These are phyloP conservation scores for Neostapfia colusana DNA, from an alignment of 176 grass and related monocot species.

Conservation along the genomic window DNA sequence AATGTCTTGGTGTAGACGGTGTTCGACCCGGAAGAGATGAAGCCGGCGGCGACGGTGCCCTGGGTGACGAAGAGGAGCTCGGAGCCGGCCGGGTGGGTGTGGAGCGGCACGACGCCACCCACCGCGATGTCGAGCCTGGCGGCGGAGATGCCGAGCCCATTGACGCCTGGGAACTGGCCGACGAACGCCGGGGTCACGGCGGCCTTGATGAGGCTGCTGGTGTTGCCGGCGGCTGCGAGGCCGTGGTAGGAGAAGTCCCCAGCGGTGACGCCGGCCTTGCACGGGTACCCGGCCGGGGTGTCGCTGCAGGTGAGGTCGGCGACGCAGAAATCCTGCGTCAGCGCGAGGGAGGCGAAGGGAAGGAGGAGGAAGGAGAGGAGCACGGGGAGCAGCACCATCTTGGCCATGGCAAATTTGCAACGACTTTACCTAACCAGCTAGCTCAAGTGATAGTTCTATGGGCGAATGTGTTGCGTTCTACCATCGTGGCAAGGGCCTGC, in stretches of 20 bases:
- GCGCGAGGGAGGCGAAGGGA: slow-evolving; percentile 21
- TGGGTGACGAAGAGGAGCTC: slow-evolving; percentile 63
- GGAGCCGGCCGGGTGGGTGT: slow-evolving; percentile 65
- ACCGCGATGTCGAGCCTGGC: slow-evolving; percentile 61
- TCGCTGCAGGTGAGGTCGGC: slow-evolving; percentile 51
- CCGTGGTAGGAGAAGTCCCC: slow-evolving; percentile 64
- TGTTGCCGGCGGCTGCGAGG: slow-evolving; percentile 47
- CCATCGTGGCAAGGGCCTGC: not conserved
- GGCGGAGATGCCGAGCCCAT: slow-evolving; percentile 77
- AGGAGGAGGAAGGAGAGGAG: slow-evolving; percentile 49
- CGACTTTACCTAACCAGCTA: not conserved
- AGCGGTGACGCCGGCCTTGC: slow-evolving; percentile 50
- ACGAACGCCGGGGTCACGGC: slow-evolving; percentile 75
- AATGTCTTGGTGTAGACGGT: slow-evolving; percentile 53
- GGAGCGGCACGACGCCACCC: slow-evolving; percentile 64
- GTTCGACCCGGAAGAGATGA: slow-evolving; percentile 58
- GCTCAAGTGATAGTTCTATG: not conserved
- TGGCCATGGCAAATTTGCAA: slow-evolving; percentile 44
- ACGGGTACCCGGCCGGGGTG: slow-evolving; percentile 64
- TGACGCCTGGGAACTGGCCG: slow-evolving; percentile 64
- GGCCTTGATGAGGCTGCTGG: slow-evolving; percentile 51
- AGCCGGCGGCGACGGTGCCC: slow-evolving; percentile 56
- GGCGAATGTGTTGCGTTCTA: not conserved
- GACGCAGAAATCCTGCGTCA: slow-evolving; percentile 77
- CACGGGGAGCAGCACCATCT: slow-evolving; percentile 42